phyloP scores from a whole-genome alignment of 2,329 filamentous ascomycete genomes.

The Fusarium avenaceum region DNA sequence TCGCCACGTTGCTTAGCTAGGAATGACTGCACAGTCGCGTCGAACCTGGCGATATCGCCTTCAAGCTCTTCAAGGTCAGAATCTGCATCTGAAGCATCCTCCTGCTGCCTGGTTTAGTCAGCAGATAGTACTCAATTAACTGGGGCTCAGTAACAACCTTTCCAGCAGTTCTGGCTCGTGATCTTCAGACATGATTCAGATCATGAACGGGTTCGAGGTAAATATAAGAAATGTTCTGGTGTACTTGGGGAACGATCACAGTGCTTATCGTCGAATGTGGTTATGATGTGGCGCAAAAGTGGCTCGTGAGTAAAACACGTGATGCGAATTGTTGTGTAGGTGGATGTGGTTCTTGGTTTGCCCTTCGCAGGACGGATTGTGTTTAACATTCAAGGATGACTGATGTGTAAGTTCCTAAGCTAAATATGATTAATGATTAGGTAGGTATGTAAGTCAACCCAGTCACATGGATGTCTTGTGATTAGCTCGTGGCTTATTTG shows the following conservation, averaged over 20 bases:
- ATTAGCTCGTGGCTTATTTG: no score
- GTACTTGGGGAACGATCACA: background rate
- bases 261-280: background rate
- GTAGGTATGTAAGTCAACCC: no score
- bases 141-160: slow-evolving; percentile 4
- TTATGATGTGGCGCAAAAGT: slow-evolving; percentile 6
- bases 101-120: slow-evolving; percentile 28
- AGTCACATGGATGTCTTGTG: no score
- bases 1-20: slow-evolving; percentile 55
- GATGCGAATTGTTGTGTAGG: slow-evolving; percentile 7
- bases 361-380: background rate
- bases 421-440: no score
- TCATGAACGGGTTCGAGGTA: background rate
- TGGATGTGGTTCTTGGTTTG: background rate
- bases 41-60: slow-evolving; percentile 59
- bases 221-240: background rate
- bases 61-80: slow-evolving; percentile 61
- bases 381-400: background rate
- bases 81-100: slow-evolving; percentile 57
- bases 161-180: slow-evolving; percentile 1
- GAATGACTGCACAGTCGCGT: slow-evolving; percentile 59
- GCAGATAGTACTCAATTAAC: slow-evolving; percentile 1
- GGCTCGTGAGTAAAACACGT: slow-evolving; percentile 12
- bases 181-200: slow-evolving; percentile 6
- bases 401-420: no score